Evolutionary conservation across 768 basidiomycete species (phyloP), one percentile per base, ranked within the genome.

Genomic region (Boletus rufocinnamomeus): DNA sequence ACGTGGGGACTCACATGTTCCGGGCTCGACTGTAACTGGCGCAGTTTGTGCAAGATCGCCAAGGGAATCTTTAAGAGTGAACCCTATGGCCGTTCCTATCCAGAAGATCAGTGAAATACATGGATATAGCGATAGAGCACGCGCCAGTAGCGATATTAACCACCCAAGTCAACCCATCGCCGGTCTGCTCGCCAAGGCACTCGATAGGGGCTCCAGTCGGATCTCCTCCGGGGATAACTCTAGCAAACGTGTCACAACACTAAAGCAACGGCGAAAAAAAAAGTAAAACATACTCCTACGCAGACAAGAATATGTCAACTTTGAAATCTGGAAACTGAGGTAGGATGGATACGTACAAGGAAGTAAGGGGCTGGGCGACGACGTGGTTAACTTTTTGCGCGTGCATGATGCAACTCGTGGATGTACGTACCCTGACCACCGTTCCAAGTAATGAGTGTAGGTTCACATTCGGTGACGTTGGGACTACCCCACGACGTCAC

Each of bases 1-100:
- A 19, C 0, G 43, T 6, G 1, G 47, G 6, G 32, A 48, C 54
- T 37, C 50, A 46, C 56, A 45, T 37, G 53, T 27, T 23, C 48
- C 47, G 19, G 71, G 27, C 4, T 21, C 11, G 4, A 60, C 51
- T n/a, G 0, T 73, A 76, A 87, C 81, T 8, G 80, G 54, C 16
- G 76, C 85, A 23, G 81, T 73, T 64, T 82, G 82, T 0, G 66
- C 75, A 46, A 70, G 47, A 0, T 43, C 9, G 62, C 89, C 89
- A 50, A 76, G 80, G 54, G 60, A 69, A 69, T 92, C 89, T 66
- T 78, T 79, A 58, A 90, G 52, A 21, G 72, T 74, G 44, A 88
- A 66, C 53, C 79, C 82, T 57, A 90, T 67, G 34, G 57, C 61
- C 8, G 79, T 81, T 47, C 79, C 84, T 82, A 51, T 47, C 25